Base-by-base conservation (phyloP, 169 alveolate species). In the Ichthyophthirius multifiliis region DNA sequence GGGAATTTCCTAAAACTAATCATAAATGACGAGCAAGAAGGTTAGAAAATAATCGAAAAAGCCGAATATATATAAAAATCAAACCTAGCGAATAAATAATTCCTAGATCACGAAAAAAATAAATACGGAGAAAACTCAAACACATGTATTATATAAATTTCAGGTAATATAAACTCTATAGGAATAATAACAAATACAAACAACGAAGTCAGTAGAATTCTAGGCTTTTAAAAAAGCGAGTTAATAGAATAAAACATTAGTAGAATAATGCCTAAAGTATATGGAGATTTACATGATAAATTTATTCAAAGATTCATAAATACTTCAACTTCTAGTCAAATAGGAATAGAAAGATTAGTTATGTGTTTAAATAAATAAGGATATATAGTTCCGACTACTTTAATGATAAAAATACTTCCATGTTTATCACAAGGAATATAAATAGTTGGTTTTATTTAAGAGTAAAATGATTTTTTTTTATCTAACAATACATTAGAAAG, bases 221-320 rank as follows among this genome's bases (percentile, higher is more conserved):
- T 87, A 15, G 92, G 92, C 30, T 87, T 77, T 32, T 55, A 76
- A 16, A 77, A 77, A 37, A 76, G 55, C 10, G 89, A 87, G 20
- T 32, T 87, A 0, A 67, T 71, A 9, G 92, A 86, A 4, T 71
- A 83, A 55, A 87, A 87, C 62, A 87, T 87, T 0, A 83, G 63
- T 46, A 41, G 83, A 9, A 73, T 87, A 6, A 83, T 87, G 92
- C 89, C 89, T n/a, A 87, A 87, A 46, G 74, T 82, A 12, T 63
- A 76, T 10, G 78, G 84, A 1, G 92, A 87, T 74, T 31, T 76
- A 37, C 92, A 87, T 78, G 89, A 87, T 48, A 39, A 62, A 48
- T 83, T 87, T 43, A 73, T 87, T 63, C 44, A 80, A 45, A 74
- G 47, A 23, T 87, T 77, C 74, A 83, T 87, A 37, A 87, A 87